Evolutionary conservation across 352 stramenopile genomes (phyloP).

Genomic region (Globisporangium recalcitrans): DNA sequence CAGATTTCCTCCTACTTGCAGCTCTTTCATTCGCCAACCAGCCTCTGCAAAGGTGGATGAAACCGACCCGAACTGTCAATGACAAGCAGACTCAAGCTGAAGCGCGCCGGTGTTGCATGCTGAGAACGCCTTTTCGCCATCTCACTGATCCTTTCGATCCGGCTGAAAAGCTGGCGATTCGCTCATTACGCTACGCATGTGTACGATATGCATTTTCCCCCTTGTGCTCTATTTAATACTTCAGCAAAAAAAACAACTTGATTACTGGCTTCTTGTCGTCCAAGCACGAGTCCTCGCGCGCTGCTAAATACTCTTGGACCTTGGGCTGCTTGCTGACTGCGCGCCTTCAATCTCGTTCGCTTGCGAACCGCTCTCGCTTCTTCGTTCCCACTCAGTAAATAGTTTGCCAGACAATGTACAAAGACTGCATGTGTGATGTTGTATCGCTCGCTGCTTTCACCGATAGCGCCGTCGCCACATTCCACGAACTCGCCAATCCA

Average conservation of each 20-base stretch:
- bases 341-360: constrained; percentile 1
- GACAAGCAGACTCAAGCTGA: constrained; percentile 1
- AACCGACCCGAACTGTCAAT: not conserved
- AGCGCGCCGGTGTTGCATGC: not conserved
- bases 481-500: not conserved
- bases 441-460: not conserved
- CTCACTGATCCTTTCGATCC: not conserved
- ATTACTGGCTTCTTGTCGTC: constrained; percentile 10
- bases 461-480: not conserved
- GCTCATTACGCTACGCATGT: not conserved
- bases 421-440: not conserved
- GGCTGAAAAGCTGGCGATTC: not conserved
- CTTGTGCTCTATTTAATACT: constrained; percentile 10
- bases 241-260: constrained; percentile 11
- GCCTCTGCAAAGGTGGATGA: not conserved
- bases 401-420: constrained; percentile 18
- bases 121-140: not conserved
- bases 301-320: constrained; percentile 17
- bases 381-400: constrained; percentile 17
- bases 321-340: constrained; percentile 2
- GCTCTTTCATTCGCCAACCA: too few species aligned
- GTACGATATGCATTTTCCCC: constrained; percentile 3
- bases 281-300: constrained; percentile 10
- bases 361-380: not conserved
- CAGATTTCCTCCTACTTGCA: not conserved